These are phyloP conservation scores for Diversispora eburnea DNA, from an alignment of 192 early-diverging fungal genomes.

Conservation along the genomic window DNA sequence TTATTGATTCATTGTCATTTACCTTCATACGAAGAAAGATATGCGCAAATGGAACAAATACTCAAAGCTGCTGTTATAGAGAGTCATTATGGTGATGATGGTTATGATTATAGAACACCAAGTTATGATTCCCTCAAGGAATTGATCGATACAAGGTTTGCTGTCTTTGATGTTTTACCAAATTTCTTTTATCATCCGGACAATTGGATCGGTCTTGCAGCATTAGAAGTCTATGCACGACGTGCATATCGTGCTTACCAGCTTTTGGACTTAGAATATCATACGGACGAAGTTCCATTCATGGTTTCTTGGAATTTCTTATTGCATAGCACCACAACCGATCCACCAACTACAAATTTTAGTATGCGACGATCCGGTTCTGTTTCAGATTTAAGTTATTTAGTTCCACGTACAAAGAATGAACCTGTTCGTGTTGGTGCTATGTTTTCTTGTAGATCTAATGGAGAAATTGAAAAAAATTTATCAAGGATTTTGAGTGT, in stretches of 20 bases:
- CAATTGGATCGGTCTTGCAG: constrained; percentile 71
- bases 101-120: constrained; percentile 64
- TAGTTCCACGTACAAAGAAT: constrained; percentile 66
- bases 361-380: constrained; percentile 66
- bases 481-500: constrained; percentile 57
- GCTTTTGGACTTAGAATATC: constrained; percentile 78
- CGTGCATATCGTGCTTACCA: constrained; percentile 98
- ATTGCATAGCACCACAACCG: constrained; percentile 47
- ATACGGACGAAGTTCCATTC: constrained; percentile 60
- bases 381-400: constrained; percentile 78
- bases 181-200: constrained; percentile 89
- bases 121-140: constrained; percentile 76
- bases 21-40: constrained; percentile 87
- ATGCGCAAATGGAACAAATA: constrained; percentile 78
- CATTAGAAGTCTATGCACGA: constrained; percentile 94
- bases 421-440: constrained; percentile 81
- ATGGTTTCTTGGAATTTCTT: constrained; percentile 77
- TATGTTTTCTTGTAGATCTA: constrained; percentile 71
- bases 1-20: constrained; percentile 89
- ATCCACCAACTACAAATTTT: constrained; percentile 36
- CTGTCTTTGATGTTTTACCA: constrained; percentile 93
- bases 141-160: constrained; percentile 89
- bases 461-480: constrained; percentile 67
- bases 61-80: constrained; percentile 72
- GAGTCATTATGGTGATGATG: constrained; percentile 73